phyloP scores from a whole-genome alignment of 225 moss, liverwort and hornwort species.

The Physcomitrium patens region DNA sequence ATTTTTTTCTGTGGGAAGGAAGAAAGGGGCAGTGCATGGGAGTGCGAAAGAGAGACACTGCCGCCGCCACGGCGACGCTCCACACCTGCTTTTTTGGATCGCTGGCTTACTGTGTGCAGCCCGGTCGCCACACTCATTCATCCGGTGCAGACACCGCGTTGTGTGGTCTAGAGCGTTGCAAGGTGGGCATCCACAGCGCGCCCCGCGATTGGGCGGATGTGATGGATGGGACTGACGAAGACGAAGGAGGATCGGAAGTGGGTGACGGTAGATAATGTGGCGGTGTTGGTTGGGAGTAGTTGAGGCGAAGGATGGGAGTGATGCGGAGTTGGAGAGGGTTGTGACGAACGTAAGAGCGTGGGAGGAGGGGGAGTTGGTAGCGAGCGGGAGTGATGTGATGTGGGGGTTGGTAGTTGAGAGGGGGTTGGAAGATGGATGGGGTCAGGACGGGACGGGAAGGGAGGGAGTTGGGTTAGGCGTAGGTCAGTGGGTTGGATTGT shows the following conservation, averaged over 20 bases:
- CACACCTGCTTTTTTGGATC: constrained; percentile 81
- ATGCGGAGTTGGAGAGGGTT: constrained; percentile 15
- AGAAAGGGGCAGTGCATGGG: constrained; percentile 52
- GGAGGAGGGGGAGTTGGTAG: not conserved
- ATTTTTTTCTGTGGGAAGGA: constrained; percentile 37
- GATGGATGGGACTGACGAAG: constrained; percentile 50
- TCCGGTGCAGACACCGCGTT: constrained; percentile 62
- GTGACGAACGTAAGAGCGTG: constrained; percentile 28
- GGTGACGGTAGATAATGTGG: constrained; percentile 31
- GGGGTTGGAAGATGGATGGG: too few species aligned
- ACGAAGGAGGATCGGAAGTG: constrained; percentile 32
- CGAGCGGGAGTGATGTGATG: too few species aligned
- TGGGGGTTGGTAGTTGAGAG: too few species aligned
- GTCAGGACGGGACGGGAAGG: too few species aligned
- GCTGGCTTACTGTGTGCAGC: constrained; percentile 92
- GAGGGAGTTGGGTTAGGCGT: too few species aligned
- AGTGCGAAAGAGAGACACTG: constrained; percentile 66
- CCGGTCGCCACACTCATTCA: constrained; percentile 81
- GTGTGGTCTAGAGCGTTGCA: constrained; percentile 69
- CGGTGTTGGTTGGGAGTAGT: constrained; percentile 23
- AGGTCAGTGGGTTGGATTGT: too few species aligned
- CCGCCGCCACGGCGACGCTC: constrained; percentile 97
- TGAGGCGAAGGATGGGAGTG: constrained; percentile 20
- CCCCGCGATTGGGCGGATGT: constrained; percentile 48
- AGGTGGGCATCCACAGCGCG: constrained; percentile 71